Evolutionary conservation across 1,284 basidiomycete species (phyloP), one percentile per base, ranked within the genome.

Genomic region (Sporisorium exsertum): DNA sequence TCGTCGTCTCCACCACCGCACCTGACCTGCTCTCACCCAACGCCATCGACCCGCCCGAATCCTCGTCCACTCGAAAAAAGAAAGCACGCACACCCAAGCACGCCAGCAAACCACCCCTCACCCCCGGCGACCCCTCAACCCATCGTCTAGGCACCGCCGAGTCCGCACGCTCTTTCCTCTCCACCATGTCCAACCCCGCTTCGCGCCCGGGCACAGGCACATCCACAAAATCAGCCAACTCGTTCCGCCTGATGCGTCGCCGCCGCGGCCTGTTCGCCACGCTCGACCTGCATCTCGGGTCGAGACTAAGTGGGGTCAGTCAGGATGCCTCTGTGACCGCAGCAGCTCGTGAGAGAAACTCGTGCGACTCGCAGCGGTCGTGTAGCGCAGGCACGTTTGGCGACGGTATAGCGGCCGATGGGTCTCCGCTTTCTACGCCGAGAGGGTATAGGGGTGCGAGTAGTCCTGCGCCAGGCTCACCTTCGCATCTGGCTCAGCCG

Each of bases 311-410:
- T 27, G 58, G 49, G 6, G n/a, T 54, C n/a, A 64, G 58, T 43
- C 57, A 51, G 9, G 57, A 56, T 16, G 37, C 37, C 4, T 40
- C 37, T 40, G 57, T n/a, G 15, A 56, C 59, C 18, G n/a, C 26
- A 9, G 29, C 45, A n/a, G 27, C 52, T 5, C 9, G 43, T 12
- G 59, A 13, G 16, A 10, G 32, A 24, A 18, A 27, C n/a, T 57
- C 67, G 7, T 64, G 24, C 15, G 68, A 65, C 12, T 61, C 68
- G 20, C 43, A 56, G 27, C 24, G 60, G 15, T 51, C 46, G 20
- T 57, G 58, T 24, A 71, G 68, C 22, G 68, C 63, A 5, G 63
- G 68, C 5, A 71, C 68, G 15, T 71, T 71, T 47, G 67, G 61
- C 4, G 63, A 71, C 22, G 58, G 42, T 9, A 22, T 29, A 8